Conservation (phyloP, 768 basidiomycete species). For the Leucocoprinus leucothites region DNA sequence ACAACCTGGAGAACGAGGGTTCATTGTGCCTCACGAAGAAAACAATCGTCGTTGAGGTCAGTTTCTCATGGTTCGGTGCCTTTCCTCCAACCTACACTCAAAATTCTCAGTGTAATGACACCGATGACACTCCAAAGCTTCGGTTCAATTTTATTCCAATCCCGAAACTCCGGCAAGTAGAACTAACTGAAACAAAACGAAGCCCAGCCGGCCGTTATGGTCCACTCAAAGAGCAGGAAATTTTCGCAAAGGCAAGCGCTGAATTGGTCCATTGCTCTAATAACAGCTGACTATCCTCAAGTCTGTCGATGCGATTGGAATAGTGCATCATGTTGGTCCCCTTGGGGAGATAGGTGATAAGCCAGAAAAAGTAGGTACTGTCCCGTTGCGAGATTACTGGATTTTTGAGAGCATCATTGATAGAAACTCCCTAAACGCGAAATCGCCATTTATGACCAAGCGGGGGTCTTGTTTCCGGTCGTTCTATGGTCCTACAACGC, state of each 20-base stretch:
- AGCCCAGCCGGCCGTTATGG: too few species aligned
- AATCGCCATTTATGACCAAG: conserved; percentile 80
- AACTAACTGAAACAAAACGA: too few species aligned
- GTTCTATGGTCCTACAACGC: conserved; percentile 97
- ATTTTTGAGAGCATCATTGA: neutral
- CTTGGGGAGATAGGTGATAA: conserved; percentile 62
- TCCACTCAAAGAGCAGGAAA: neutral
- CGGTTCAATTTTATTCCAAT: conserved; percentile 82
- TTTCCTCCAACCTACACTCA: too few species aligned
- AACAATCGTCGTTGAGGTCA: too few species aligned
- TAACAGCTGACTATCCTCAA: neutral
- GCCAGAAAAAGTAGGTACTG: conserved; percentile 36
- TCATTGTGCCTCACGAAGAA: conserved; percentile 54
- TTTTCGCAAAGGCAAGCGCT: neutral
- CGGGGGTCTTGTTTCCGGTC: conserved; percentile 71
- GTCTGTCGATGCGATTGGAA: conserved; percentile 73
- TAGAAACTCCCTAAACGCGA: conserved; percentile 82
- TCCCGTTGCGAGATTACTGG: neutral
- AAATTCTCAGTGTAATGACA: conserved; percentile 67
- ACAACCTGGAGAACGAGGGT: conserved; percentile 89
- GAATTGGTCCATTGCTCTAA: too few species aligned
- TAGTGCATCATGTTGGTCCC: conserved; percentile 81
- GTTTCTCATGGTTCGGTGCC: too few species aligned
- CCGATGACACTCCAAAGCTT: conserved; percentile 68
- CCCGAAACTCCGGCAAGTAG: conserved; percentile 39